Percentiles rank a stretch among this genome's conserved stretches.
Evolutionary conservation across 768 basidiomycete species (phyloP).

Genomic region (Boletus tomentosulus): DNA sequence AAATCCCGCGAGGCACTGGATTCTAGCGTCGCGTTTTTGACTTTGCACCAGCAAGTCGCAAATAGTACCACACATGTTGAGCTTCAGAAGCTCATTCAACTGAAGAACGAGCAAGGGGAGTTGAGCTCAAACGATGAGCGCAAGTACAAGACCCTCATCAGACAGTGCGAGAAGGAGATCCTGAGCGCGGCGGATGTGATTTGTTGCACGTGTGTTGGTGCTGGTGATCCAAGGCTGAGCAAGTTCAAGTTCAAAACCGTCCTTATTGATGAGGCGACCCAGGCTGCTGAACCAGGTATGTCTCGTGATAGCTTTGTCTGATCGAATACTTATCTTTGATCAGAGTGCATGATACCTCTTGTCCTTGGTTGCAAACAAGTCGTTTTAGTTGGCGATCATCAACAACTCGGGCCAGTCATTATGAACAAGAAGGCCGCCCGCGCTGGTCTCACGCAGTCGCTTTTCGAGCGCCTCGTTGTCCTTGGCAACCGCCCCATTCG

Average conservation of each 20-base stretch:
- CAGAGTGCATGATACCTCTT: slow-evolving; percentile 99
- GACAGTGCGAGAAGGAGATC: slow-evolving; percentile 98
- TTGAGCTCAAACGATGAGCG: slow-evolving; percentile 94
- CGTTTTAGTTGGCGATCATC: slow-evolving; percentile 96
- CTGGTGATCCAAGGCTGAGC: slow-evolving; percentile 91
- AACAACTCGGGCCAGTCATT: slow-evolving; percentile 96
- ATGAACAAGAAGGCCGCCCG: slow-evolving; percentile 99
- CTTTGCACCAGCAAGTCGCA: slow-evolving; percentile 95
- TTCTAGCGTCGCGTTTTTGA: slow-evolving; percentile 91
- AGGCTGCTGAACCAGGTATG: slow-evolving; percentile 93
- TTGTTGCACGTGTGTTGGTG: slow-evolving; percentile 97
- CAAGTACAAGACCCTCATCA: slow-evolving; percentile 94
- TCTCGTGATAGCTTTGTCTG: not conserved
- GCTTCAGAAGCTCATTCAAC: slow-evolving; percentile 94
- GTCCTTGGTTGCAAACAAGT: slow-evolving; percentile 98
- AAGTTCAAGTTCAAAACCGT: slow-evolving; percentile 99
- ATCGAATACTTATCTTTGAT: slow-evolving; percentile 8
- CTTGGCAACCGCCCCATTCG: slow-evolving; percentile 96
- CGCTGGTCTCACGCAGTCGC: slow-evolving; percentile 96
- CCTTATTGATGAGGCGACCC: slow-evolving; percentile 97
- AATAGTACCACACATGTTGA: slow-evolving; percentile 96
- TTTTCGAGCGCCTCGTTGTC: slow-evolving; percentile 95
- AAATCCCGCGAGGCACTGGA: slow-evolving; percentile 98
- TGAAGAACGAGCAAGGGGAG: slow-evolving; percentile 98
- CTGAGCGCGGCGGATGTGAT: slow-evolving; percentile 93